These are phyloP conservation scores for Physaria fendleri DNA, from an alignment of 345 rosid genomes.

Conservation along the genomic window DNA sequence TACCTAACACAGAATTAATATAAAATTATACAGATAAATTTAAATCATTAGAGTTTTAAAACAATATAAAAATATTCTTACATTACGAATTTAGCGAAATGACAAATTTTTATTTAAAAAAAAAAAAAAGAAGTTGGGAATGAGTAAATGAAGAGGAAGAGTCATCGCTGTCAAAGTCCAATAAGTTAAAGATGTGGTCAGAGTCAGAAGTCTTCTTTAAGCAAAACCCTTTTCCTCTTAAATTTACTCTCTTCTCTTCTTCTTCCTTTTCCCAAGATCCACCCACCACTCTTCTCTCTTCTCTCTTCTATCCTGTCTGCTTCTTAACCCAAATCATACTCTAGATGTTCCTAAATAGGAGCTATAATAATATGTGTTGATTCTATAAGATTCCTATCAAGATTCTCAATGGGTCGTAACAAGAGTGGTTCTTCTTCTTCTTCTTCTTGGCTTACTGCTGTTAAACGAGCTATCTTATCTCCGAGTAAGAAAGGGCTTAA, in stretches of 20 bases:
- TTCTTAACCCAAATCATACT: constrained; percentile 19
- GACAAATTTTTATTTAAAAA: neutral
- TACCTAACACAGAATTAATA: no score
- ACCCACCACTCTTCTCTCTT: constrained; percentile 21
- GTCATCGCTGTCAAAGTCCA: constrained; percentile 32
- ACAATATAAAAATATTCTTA: neutral
- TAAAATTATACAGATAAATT: no score
- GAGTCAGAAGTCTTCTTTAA: constrained; percentile 24
- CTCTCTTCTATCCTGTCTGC: neutral
- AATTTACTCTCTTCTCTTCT: constrained; percentile 25
- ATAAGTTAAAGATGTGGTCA: constrained; percentile 33
- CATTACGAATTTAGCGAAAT: neutral
- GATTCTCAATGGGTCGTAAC: constrained; percentile 52
- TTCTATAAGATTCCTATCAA: neutral
- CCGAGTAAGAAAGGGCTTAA: constrained; percentile 45
- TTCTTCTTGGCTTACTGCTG: constrained; percentile 75
- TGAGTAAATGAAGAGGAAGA: constrained; percentile 23
- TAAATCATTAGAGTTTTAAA: no score
- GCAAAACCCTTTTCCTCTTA: constrained; percentile 25
- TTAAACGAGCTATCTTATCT: constrained; percentile 85
- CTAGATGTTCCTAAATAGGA: neutral
- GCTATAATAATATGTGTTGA: constrained; percentile 1
- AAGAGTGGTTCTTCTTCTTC: constrained; percentile 62
- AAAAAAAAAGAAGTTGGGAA: constrained; percentile 14
- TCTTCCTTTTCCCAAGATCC: constrained; percentile 32